These are phyloP conservation scores for Astrephomene gubernaculifera DNA, from an alignment of 139 green algal genomes.

Conservation along the genomic window DNA sequence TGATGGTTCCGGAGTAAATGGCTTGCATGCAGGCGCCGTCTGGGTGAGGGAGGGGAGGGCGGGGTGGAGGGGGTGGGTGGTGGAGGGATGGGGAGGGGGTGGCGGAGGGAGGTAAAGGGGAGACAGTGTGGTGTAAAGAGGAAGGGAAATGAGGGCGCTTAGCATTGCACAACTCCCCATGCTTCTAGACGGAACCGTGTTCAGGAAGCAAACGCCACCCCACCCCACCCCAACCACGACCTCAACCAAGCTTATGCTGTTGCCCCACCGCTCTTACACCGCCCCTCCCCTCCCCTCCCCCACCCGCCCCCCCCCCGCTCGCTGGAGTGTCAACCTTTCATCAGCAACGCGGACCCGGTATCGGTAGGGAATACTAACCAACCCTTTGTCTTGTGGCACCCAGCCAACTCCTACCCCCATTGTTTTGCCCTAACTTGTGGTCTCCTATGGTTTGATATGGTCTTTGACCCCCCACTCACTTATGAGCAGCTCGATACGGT, in stretches of 20 bases:
- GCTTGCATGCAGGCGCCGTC: neutral
- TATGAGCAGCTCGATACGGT: neutral
- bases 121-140: neutral
- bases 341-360: no score
- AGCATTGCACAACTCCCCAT: neutral
- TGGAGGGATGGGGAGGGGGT: neutral
- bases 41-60: neutral
- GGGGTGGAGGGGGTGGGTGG: neutral
- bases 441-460: no score
- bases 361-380: no score
- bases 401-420: no score
- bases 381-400: no score
- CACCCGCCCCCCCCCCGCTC: no score
- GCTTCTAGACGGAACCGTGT: neutral
- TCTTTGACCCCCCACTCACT: conserved; percentile 1
- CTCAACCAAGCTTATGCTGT: neutral
- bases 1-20: neutral
- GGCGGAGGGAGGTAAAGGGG: neutral
- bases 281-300: no score
- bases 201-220: neutral
- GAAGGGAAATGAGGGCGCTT: neutral
- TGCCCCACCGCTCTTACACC: neutral
- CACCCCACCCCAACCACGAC: neutral
- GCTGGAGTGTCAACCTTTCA: no score
- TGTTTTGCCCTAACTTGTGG: no score